A percentile compares a stretch with the other conserved stretches of the same genome.
phyloP scores from a whole-genome alignment of 2,329 filamentous ascomycete genomes.

The Hymenoscyphus scutula region DNA sequence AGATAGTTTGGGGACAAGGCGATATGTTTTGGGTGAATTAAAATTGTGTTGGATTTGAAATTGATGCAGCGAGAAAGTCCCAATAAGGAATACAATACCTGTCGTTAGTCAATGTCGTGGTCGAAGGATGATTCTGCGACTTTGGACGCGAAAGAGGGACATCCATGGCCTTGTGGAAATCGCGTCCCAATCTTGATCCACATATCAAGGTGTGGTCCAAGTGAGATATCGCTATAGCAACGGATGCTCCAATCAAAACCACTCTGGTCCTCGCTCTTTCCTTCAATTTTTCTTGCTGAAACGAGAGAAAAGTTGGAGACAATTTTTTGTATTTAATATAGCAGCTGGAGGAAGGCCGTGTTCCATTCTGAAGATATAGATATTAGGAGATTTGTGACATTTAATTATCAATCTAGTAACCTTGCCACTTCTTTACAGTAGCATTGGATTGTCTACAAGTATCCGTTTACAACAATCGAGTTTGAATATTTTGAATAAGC shows the following conservation, averaged over 20 bases:
- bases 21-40: neutral
- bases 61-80: neutral
- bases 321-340: too few relatives aligned
- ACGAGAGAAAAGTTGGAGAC: too few relatives aligned
- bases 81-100: constrained; percentile 15
- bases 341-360: too few relatives aligned
- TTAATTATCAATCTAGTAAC: too few relatives aligned
- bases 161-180: neutral
- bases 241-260: neutral
- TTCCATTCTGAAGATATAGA: too few relatives aligned
- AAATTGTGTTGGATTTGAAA: neutral
- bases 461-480: too few relatives aligned
- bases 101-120: constrained; percentile 16
- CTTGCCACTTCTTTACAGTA: too few relatives aligned
- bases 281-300: too few relatives aligned
- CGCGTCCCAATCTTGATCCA: neutral
- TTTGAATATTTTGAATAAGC: too few relatives aligned
- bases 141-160: constrained; percentile 14
- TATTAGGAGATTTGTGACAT: too few relatives aligned
- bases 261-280: neutral
- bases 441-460: too few relatives aligned
- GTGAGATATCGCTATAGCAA: neutral
- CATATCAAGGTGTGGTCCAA: neutral
- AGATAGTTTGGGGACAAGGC: neutral
- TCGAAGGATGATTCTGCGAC: neutral